phyloP scores from a whole-genome alignment of 2,329 filamentous ascomycete genomes.

The Myotisia sp. region DNA sequence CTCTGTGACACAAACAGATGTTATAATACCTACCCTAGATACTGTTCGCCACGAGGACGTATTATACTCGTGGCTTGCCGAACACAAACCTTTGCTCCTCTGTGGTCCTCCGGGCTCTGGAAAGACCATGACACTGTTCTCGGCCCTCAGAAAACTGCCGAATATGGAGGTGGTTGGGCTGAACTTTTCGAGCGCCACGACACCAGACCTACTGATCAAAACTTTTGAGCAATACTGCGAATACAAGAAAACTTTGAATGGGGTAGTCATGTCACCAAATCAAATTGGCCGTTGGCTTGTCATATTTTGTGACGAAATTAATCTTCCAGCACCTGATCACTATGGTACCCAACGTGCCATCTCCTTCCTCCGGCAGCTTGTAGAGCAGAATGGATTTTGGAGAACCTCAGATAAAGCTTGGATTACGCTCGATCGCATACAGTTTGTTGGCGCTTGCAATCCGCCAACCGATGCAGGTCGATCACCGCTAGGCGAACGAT shows the following conservation, averaged over 20 bases:
- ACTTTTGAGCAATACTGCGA: conserved; percentile 99
- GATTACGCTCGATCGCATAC: conserved; percentile 94
- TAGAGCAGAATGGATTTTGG: conserved; percentile 99
- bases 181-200: conserved; percentile 98
- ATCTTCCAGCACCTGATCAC: conserved; percentile 90
- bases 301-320: conserved; percentile 98
- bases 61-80: conserved; percentile 97
- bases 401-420: conserved; percentile 91
- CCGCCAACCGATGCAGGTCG: conserved; percentile 93
- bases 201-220: conserved; percentile 93
- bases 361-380: conserved; percentile 89
- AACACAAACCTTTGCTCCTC: conserved; percentile 91
- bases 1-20: conserved; percentile 92
- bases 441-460: conserved; percentile 98
- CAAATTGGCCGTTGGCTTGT: conserved; percentile 97
- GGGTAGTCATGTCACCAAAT: conserved; percentile 84
- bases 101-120: conserved; percentile 96
- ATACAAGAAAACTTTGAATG: conserved; percentile 96
- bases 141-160: conserved; percentile 84
- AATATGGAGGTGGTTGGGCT: conserved; percentile 99
- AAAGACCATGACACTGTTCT: conserved; percentile 99
- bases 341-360: conserved; percentile 97
- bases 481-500: conserved; percentile 82
- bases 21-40: conserved; percentile 94
- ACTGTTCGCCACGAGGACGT: conserved; percentile 97